phyloP scores from a whole-genome alignment of 2,329 filamentous ascomycete species.

The Alternaria alternata region DNA sequence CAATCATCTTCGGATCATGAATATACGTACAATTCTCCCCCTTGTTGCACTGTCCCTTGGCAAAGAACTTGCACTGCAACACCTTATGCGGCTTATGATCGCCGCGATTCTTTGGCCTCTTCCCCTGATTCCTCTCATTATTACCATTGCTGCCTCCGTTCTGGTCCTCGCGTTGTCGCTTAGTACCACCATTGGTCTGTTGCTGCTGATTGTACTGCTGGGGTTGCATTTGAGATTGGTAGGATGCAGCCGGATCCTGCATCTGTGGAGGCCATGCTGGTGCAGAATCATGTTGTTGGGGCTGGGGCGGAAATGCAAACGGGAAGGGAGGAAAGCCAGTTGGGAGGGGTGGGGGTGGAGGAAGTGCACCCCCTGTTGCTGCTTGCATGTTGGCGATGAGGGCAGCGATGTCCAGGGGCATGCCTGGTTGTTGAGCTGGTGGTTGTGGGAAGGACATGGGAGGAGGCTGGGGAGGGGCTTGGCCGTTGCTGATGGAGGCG shows the following conservation, averaged over 20 bases:
- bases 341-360: constrained; percentile 36
- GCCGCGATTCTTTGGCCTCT: constrained; percentile 33
- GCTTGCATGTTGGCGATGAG: constrained; percentile 36
- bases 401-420: constrained; percentile 32
- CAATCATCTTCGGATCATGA: constrained; percentile 60
- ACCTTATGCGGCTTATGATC: constrained; percentile 48
- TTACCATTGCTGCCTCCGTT: constrained; percentile 33
- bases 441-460: constrained; percentile 22
- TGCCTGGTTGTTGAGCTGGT: constrained; percentile 24
- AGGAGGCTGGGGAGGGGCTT: constrained; percentile 23
- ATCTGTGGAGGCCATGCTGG: constrained; percentile 25
- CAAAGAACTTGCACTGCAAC: constrained; percentile 71
- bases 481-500: constrained; percentile 25
- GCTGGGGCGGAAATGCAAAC: constrained; percentile 25
- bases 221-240: constrained; percentile 20
- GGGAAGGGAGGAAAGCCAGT: constrained; percentile 30
- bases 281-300: constrained; percentile 17
- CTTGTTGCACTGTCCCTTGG: constrained; percentile 75
- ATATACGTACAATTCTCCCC: constrained; percentile 78
- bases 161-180: constrained; percentile 47
- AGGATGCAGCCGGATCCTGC: constrained; percentile 11
- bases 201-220: constrained; percentile 33
- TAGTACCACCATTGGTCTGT: constrained; percentile 39
- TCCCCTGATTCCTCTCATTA: constrained; percentile 62
- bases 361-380: constrained; percentile 24